Percentiles rank a stretch among this genome's conserved stretches.
These are phyloP conservation scores for Pestalotiopsis sp. DNA, from an alignment of 2,329 filamentous ascomycete genomes.

Conservation along the genomic window DNA sequence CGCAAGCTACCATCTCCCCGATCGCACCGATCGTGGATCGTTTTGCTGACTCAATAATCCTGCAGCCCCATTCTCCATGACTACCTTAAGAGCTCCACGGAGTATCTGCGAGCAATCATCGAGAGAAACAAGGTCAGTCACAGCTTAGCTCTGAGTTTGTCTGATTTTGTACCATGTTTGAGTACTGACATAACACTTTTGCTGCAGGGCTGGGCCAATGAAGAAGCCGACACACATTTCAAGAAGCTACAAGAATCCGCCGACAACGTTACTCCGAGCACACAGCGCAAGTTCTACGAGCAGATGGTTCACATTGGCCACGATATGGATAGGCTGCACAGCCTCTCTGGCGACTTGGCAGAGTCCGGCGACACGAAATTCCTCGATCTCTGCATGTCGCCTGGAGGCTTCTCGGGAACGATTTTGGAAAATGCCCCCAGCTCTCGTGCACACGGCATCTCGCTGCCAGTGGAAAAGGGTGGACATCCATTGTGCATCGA, in stretches of 20 bases:
- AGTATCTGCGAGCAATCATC: background rate
- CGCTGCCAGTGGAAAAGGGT: slow-evolving; percentile 38
- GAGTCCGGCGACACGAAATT: slow-evolving; percentile 29
- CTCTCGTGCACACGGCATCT: slow-evolving; percentile 40
- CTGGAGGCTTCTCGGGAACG: slow-evolving; percentile 50
- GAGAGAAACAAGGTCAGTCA: background rate
- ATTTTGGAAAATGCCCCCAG: slow-evolving; percentile 38
- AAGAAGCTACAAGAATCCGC: slow-evolving; percentile 37
- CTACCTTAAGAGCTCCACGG: background rate
- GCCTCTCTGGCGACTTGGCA: slow-evolving; percentile 27
- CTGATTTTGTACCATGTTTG: background rate
- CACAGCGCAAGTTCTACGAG: slow-evolving; percentile 34
- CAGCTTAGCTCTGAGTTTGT: too few relatives aligned
- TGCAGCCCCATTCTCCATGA: slow-evolving; percentile 8
- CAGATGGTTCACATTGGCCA: slow-evolving; percentile 46
- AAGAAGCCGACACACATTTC: slow-evolving; percentile 45
- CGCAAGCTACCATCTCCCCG: background rate
- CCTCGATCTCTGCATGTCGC: slow-evolving; percentile 59
- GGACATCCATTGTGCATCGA: slow-evolving; percentile 41
- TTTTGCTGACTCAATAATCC: background rate
- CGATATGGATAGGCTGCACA: slow-evolving; percentile 40
- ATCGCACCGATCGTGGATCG: background rate
- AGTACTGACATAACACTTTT: background rate
- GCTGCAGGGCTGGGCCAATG: slow-evolving; percentile 46
- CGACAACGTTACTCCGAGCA: slow-evolving; percentile 32